A percentile compares a stretch with the other conserved stretches of the same genome.
These are phyloP conservation scores for Isabelozyma heimii DNA, from an alignment of 805 yeast genomes.

Conservation along the genomic window DNA sequence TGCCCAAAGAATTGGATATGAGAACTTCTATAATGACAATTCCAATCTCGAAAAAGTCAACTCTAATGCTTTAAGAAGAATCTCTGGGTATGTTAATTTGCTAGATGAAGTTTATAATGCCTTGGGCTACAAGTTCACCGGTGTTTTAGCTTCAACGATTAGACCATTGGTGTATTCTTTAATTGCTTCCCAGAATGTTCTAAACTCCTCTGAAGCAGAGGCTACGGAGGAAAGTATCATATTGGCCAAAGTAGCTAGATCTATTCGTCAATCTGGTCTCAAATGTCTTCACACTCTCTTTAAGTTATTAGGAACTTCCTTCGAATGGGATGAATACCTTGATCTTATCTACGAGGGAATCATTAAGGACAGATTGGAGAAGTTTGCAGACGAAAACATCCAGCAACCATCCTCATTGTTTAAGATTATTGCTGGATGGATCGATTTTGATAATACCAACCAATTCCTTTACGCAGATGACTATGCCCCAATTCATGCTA, in stretches of 20 bases:
- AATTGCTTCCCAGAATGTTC: slow-evolving; percentile 48
- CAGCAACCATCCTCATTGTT: slow-evolving; percentile 81
- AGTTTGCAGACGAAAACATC: slow-evolving; percentile 73
- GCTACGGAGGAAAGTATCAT: slow-evolving; percentile 4
- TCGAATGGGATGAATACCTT: slow-evolving; percentile 55
- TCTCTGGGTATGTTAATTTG: slow-evolving; percentile 65
- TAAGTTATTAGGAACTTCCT: slow-evolving; percentile 45
- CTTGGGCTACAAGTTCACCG: slow-evolving; percentile 56
- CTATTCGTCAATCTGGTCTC: slow-evolving; percentile 65
- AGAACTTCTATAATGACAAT: slow-evolving; percentile 24
- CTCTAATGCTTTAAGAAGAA: slow-evolving; percentile 41
- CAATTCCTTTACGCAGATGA: slow-evolving; percentile 57
- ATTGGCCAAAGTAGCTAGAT: slow-evolving; percentile 48
- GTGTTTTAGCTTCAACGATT: slow-evolving; percentile 48
- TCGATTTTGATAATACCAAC: slow-evolving; percentile 38
- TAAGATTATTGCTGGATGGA: slow-evolving; percentile 61
- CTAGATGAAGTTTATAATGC: slow-evolving; percentile 53
- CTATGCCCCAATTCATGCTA: slow-evolving; percentile 49
- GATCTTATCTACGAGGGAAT: slow-evolving; percentile 50
- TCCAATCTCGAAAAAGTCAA: slow-evolving; percentile 18
- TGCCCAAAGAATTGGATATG: slow-evolving; percentile 48
- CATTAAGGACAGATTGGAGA: slow-evolving; percentile 60
- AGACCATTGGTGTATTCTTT: slow-evolving; percentile 58
- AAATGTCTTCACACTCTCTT: slow-evolving; percentile 61
- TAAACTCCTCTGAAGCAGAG: slow-evolving; percentile 14